A percentile compares a stretch with the other conserved stretches of the same genome.
Conservation (phyloP, 176 grass and related monocot species). For the Hyparrhenia diplandra region DNA sequence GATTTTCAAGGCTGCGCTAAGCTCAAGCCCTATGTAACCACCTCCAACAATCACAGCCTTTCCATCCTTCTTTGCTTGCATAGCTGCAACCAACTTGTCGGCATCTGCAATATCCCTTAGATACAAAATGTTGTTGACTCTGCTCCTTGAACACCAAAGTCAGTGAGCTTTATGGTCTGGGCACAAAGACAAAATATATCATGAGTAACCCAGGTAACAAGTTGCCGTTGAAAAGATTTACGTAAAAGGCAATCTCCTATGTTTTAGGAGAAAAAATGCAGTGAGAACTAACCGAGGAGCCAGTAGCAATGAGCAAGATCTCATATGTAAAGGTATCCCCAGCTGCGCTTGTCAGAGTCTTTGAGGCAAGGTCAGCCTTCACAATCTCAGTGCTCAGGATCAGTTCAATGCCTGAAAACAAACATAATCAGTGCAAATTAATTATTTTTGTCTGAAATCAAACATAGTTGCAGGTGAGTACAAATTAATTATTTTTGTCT, state of each 20-base stretch:
- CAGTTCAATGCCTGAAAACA: conserved; percentile 70
- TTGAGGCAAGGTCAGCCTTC: conserved; percentile 75
- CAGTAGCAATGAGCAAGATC: conserved; percentile 75
- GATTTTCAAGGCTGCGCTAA: conserved; percentile 68
- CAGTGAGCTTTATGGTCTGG: conserved; percentile 79
- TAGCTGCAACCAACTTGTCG: conserved; percentile 77
- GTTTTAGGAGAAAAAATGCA: neutral
- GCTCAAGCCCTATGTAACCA: conserved; percentile 95
- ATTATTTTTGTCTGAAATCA: neutral
- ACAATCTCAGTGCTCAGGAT: conserved; percentile 81
- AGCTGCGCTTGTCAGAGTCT: conserved; percentile 59
- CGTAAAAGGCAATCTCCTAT: neutral
- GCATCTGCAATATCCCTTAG: conserved; percentile 78
- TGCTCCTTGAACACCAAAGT: conserved; percentile 91
- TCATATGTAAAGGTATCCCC: conserved; percentile 65
- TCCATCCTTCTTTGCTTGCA: conserved; percentile 83
- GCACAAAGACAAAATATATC: neutral
- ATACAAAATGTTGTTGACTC: conserved; percentile 88
- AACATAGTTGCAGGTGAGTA: neutral
- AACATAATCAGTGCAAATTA: neutral
- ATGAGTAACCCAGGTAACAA: neutral
- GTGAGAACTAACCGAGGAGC: conserved; percentile 66
- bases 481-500: neutral
- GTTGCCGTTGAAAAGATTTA: neutral
- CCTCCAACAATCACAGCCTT: conserved; percentile 88